phyloP scores from a whole-genome alignment of 2,329 filamentous ascomycete species.

The Dactylellina drechsleri region DNA sequence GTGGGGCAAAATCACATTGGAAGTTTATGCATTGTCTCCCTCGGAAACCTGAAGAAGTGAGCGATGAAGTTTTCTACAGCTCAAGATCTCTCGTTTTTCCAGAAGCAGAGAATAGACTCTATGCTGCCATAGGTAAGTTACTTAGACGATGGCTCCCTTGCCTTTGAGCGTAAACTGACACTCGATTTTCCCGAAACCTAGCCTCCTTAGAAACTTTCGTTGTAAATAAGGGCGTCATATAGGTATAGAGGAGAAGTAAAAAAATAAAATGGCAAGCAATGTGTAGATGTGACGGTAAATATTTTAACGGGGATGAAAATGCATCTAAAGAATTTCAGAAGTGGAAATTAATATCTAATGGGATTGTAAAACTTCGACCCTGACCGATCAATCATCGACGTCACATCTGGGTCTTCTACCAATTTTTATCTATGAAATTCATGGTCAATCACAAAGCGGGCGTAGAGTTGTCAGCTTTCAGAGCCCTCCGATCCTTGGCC shows the following conservation, averaged over 20 bases:
- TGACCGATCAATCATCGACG: no score
- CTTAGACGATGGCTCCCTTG: conserved; percentile 60
- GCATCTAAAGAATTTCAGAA: no score
- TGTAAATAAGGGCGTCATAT: conserved; percentile 87
- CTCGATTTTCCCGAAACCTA: not conserved
- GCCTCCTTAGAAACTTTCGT: conserved; percentile 88
- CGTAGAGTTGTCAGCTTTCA: conserved; percentile 1
- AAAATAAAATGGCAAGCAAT: no score
- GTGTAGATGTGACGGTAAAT: no score
- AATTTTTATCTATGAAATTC: no score
- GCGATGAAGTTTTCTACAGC: conserved; percentile 93
- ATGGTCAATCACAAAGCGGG: no score
- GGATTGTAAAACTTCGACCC: no score
- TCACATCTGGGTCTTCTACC: no score
- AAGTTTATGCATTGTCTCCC: conserved; percentile 99
- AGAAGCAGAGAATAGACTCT: conserved; percentile 93
- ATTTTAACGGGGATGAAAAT: no score
- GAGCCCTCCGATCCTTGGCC: not conserved
- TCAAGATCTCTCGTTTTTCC: conserved; percentile 85
- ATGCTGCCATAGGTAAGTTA: conserved; percentile 74
- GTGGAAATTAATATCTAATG: no score
- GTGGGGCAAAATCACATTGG: conserved; percentile 88
- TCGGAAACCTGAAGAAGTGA: conserved; percentile 89
- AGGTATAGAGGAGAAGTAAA: no score
- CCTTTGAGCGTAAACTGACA: not conserved